Evolutionary conservation across 306 rosid genomes (phyloP).

Genomic region (Quercus bicolor): DNA sequence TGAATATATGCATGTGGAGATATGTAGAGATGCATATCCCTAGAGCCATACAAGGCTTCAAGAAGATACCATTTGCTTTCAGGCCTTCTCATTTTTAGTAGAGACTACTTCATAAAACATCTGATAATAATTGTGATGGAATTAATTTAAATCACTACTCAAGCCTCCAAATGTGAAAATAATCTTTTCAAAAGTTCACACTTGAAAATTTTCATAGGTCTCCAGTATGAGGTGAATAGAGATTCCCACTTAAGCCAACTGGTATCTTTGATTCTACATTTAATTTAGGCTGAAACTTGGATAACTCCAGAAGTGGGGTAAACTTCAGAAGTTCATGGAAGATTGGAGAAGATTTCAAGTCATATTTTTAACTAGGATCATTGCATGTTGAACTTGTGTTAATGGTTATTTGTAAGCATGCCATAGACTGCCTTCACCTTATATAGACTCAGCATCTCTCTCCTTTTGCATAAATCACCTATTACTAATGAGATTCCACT

Average conservation of each 20-base stretch:
- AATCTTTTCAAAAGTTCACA: neutral
- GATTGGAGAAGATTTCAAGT: neutral
- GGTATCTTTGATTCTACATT: neutral
- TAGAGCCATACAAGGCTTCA: neutral
- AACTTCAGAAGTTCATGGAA: neutral
- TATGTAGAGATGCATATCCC: neutral
- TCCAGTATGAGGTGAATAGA: neutral
- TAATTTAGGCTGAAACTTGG: neutral
- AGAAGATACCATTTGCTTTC: neutral
- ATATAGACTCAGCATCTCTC: conserved; percentile 1
- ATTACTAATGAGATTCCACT: conserved; percentile 9
- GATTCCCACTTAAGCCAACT: neutral
- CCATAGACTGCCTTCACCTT: conserved; percentile 7
- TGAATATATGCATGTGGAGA: neutral
- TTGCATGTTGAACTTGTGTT: neutral
- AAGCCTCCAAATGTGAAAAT: neutral
- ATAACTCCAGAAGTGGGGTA: neutral
- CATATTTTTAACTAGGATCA: neutral
- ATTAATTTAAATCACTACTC: neutral
- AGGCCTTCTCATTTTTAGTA: neutral
- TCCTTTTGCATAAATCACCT: conserved; percentile 1
- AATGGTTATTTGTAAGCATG: neutral
- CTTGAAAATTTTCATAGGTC: neutral
- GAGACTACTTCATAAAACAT: neutral
- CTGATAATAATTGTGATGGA: neutral